Evolutionary conservation across 139 green algal species (phyloP), one percentile per base, ranked within the genome.

Genomic region (Chara braunii): DNA sequence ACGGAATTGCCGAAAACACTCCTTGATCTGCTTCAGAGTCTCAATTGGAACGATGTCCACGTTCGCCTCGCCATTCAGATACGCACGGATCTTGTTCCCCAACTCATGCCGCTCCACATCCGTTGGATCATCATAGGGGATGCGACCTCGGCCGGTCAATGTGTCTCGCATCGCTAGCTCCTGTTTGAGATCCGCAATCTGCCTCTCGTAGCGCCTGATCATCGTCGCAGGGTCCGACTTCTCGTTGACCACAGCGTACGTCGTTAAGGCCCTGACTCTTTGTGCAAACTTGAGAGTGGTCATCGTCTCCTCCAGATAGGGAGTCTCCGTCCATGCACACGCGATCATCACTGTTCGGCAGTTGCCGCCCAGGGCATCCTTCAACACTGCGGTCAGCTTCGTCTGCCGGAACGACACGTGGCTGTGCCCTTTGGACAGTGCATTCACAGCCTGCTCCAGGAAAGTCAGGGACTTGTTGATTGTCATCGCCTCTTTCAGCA

Each of bases 391-490:
- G 3, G 87, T 94, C 0, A 94, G 84, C 72, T 89, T 87, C 60
- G 79, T 79, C 73, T 91, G 84, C 8, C 86, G 61, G 77, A 82
- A 91, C 30, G 86, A 83, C 28, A 90, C 74, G 64, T 90, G 77
- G 12, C 45, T 40, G 11, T 85, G 79, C 68, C 53, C 34, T 53
- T 75, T 75, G 12, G 64, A 59, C 30, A 93, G 72, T 6, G 83
- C 79, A 22, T 89, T 87, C 2, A 90, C 87, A 11, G 83, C 85
- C 59, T 76, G 72, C 54, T 92, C 86, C 72, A 92, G 74, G 74
- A 89, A 92, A 8, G 74, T 86, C n/a, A 92, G 80, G 4, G 74
- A 85, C 63, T 84, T 86, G 81, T 92, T 92, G 79, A 92, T 92
- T 78, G 78, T 85, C 62, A 80, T 84, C 2, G 85, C 85, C 78